These are phyloP conservation scores for Cytospora piceicola DNA, from an alignment of 2,329 filamentous ascomycete genomes.

Conservation along the genomic window DNA sequence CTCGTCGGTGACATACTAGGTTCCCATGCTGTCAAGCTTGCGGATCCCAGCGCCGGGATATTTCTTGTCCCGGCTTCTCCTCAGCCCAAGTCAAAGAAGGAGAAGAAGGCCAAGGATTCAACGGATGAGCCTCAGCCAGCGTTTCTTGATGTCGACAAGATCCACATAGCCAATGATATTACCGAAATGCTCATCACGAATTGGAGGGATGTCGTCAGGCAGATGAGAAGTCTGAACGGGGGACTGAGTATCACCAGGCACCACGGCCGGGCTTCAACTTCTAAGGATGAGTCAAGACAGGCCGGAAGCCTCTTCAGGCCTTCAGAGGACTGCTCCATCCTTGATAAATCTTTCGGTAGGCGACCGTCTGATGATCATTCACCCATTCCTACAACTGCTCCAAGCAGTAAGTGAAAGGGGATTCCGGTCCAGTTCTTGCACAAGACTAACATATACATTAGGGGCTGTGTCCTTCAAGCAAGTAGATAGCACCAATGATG, in stretches of 20 bases:
- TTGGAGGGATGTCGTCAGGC: conserved; percentile 66
- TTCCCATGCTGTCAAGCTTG: conserved; percentile 53
- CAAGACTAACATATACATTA: conserved; percentile 7
- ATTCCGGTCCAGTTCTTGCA: background rate
- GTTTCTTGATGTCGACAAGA: conserved; percentile 54
- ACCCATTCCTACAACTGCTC: conserved; percentile 7
- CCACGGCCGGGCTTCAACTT: conserved; percentile 15
- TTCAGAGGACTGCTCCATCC: conserved; percentile 10
- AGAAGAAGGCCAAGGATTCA: conserved; percentile 40
- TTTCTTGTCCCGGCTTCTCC: conserved; percentile 49
- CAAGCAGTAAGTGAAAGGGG: conserved; percentile 2
- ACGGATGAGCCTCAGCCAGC: conserved; percentile 32
- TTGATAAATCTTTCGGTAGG: background rate
- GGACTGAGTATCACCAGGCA: conserved; percentile 37
- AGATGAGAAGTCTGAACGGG: conserved; percentile 55
- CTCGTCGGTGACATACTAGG: conserved; percentile 62
- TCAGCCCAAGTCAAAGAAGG: conserved; percentile 46
- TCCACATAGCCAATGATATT: conserved; percentile 61
- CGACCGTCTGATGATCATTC: conserved; percentile 1
- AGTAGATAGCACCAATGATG: conserved; percentile 26
- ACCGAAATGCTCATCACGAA: conserved; percentile 68
- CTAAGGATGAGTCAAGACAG: conserved; percentile 28
- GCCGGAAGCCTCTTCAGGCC: conserved; percentile 19
- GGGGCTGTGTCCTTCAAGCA: conserved; percentile 30
- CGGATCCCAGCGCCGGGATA: conserved; percentile 46